Evolutionary conservation across 257 asterid genomes (phyloP).

Genomic region (Capsicum baccatum): DNA sequence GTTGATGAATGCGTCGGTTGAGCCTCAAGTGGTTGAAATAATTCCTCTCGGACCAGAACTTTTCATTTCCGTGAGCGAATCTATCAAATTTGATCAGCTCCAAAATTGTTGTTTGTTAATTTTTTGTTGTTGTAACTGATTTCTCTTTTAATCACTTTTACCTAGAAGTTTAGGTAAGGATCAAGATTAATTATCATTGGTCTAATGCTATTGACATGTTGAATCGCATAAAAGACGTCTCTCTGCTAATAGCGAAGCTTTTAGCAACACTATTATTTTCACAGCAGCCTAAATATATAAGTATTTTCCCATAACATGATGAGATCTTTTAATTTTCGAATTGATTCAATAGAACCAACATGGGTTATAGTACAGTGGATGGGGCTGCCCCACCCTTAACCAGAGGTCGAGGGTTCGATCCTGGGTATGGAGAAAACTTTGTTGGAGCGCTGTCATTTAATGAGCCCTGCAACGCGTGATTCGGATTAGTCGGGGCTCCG

Average conservation of each 20-base stretch:
- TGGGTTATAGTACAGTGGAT: too few relatives aligned
- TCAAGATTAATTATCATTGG: background rate
- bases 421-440: too few relatives aligned
- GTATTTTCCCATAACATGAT: background rate
- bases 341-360: too few relatives aligned
- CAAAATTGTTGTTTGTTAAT: too few relatives aligned
- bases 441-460: too few relatives aligned
- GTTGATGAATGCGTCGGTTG: background rate
- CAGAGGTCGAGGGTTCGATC: too few relatives aligned
- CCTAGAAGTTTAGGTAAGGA: background rate
- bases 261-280: constrained; percentile 9
- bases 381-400: too few relatives aligned
- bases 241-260: constrained; percentile 41
- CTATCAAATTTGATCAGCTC: background rate
- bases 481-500: too few relatives aligned
- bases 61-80: background rate
- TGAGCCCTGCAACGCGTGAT: too few relatives aligned
- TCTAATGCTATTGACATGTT: background rate
- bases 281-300: too few relatives aligned
- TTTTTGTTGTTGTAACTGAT: background rate
- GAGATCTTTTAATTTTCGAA: background rate
- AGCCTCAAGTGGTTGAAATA: background rate
- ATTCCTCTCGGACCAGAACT: background rate
- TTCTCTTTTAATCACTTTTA: too few relatives aligned
- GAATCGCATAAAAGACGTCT: background rate